Evolutionary conservation across 495 filamentous ascomycete genomes (phyloP).

Genomic region (Wilcoxina mikolae): DNA sequence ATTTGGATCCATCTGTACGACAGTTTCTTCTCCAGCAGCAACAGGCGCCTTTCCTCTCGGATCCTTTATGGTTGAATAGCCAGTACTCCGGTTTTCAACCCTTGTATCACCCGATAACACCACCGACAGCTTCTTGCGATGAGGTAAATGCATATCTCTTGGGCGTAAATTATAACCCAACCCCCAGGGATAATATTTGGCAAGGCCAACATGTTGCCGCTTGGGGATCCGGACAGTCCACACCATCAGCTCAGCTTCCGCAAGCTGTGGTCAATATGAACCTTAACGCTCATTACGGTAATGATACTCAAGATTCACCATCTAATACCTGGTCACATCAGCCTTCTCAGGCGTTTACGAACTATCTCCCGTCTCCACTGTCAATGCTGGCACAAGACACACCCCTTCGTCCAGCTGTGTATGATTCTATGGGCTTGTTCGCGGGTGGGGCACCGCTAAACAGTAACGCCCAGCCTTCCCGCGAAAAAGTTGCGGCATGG

Average conservation of each 20-base stretch:
- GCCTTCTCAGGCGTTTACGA: neutral
- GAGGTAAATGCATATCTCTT: constrained; percentile 21
- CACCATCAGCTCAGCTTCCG: constrained; percentile 16
- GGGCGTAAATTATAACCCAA: constrained; percentile 19
- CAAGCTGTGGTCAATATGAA: constrained; percentile 22
- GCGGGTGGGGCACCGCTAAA: neutral
- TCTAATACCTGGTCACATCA: constrained; percentile 4
- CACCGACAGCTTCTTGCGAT: constrained; percentile 26
- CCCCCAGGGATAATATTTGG: constrained; percentile 24
- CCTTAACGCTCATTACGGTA: neutral
- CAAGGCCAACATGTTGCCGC: constrained; percentile 17
- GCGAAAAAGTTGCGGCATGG: constrained; percentile 68
- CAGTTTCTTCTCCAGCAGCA: constrained; percentile 33
- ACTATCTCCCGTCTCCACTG: neutral
- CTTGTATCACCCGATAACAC: constrained; percentile 24
- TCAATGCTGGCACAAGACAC: neutral
- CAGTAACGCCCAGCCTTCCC: constrained; percentile 39
- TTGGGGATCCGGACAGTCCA: constrained; percentile 20
- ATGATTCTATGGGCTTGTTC: neutral
- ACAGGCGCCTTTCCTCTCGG: constrained; percentile 12
- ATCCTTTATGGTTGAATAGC: constrained; percentile 15
- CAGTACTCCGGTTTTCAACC: constrained; percentile 22
- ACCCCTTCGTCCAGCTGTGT: neutral
- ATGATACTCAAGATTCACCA: neutral
- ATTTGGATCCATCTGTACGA: constrained; percentile 56